Evolutionary conservation across 139 green algal species (phyloP).

Genomic region (Chlamydomonas incerta): DNA sequence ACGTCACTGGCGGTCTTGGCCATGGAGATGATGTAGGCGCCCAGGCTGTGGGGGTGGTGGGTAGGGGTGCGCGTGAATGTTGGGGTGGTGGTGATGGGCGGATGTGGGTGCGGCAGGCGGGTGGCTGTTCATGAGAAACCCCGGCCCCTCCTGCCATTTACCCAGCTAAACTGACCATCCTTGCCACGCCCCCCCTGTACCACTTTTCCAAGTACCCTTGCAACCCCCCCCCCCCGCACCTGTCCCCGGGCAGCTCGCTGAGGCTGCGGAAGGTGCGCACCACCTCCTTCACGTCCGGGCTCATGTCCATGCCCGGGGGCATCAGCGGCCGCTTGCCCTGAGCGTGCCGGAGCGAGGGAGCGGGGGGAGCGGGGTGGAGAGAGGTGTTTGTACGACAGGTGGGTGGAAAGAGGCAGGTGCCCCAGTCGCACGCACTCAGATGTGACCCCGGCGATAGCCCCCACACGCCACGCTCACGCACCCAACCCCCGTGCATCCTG

Average conservation of each 20-base stretch:
- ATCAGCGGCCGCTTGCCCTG: constrained; percentile 88
- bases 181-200: no score
- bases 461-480: no score
- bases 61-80: neutral
- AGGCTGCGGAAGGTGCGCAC: constrained; percentile 51
- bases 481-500: no score
- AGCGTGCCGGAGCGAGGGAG: constrained; percentile 49
- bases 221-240: constrained; percentile 61
- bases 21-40: constrained; percentile 98
- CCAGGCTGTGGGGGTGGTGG: constrained; percentile 57
- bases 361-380: neutral
- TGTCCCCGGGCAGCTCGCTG: constrained; percentile 57
- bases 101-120: neutral
- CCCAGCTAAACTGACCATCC: no score
- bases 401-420: no score
- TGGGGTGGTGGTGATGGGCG: no score
- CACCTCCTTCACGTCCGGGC: constrained; percentile 82
- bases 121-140: no score
- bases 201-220: no score
- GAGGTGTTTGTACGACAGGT: no score
- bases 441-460: no score
- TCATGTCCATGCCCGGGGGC: constrained; percentile 76
- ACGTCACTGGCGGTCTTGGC: constrained; percentile 89
- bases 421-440: no score
- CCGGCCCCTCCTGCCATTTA: no score